Conservation (phyloP, 805 yeast genomes). For the Pichia rugopelliculosa region DNA sequence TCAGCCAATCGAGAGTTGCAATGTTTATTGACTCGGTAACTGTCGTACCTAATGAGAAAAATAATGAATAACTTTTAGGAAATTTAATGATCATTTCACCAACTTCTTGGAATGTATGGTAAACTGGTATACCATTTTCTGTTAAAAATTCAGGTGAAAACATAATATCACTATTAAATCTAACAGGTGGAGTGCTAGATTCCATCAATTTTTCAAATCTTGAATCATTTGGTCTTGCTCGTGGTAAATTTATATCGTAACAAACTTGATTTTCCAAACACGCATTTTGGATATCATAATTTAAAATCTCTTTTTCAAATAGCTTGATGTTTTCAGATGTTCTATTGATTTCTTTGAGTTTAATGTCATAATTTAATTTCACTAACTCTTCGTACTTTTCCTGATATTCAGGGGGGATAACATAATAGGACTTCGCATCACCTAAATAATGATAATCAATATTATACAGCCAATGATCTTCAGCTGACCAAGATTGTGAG, state of each 20-base stretch:
- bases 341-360: conserved; percentile 8
- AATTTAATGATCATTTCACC: conserved; percentile 55
- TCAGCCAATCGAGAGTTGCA: conserved; percentile 53
- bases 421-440: conserved; percentile 50
- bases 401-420: conserved; percentile 50
- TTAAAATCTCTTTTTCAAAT: conserved; percentile 8
- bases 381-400: conserved; percentile 42
- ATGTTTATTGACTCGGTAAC: conserved; percentile 50
- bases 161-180: conserved; percentile 37
- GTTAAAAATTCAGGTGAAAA: conserved; percentile 43
- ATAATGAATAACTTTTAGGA: conserved; percentile 48
- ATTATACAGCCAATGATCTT: conserved; percentile 52
- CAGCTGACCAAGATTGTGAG: conserved; percentile 49
- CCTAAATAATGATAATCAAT: conserved; percentile 52
- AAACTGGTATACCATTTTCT: conserved; percentile 41
- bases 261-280: conserved; percentile 21
- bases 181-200: conserved; percentile 9
- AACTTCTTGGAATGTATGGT: conserved; percentile 46
- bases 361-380: conserved; percentile 1
- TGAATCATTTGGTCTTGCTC: conserved; percentile 28
- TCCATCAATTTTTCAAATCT: conserved; percentile 24
- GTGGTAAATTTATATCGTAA: conserved; percentile 9
- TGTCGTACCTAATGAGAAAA: conserved; percentile 47
- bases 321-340: conserved; percentile 1
- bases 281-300: conserved; percentile 15